These are phyloP conservation scores for Colletotrichum phormii DNA, from an alignment of 2,329 filamentous ascomycete genomes.

Conservation along the genomic window DNA sequence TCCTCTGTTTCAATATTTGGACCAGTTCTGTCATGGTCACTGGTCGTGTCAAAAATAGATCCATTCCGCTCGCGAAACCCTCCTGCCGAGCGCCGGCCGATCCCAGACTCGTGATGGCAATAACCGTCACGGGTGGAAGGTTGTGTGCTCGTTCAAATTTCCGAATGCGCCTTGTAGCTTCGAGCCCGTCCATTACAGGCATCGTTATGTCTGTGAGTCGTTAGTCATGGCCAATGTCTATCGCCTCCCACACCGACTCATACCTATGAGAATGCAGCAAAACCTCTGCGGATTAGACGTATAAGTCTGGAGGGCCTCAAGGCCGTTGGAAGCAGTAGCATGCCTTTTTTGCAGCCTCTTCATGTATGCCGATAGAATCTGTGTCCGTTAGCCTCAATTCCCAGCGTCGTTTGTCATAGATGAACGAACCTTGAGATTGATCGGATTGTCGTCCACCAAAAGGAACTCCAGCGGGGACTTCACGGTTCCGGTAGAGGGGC, in stretches of 20 bases:
- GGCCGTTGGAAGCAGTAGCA: conserved; percentile 54
- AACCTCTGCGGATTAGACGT: conserved; percentile 23
- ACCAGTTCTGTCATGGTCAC: conserved; percentile 50
- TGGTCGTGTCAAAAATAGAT: conserved; percentile 60
- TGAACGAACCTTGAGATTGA: conserved; percentile 44
- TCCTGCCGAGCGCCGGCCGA: conserved; percentile 56
- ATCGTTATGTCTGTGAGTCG: conserved; percentile 54
- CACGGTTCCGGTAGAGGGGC: background rate
- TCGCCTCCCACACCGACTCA: background rate
- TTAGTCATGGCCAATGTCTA: background rate
- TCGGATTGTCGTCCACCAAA: conserved; percentile 50
- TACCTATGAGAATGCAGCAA: conserved; percentile 38
- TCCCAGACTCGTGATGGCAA: conserved; percentile 58
- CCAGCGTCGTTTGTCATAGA: rapidly evolving
- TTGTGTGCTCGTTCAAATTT: conserved; percentile 52
- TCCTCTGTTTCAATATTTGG: conserved; percentile 31
- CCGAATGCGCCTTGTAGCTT: conserved; percentile 53
- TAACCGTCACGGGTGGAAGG: conserved; percentile 52
- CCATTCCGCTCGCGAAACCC: conserved; percentile 56
- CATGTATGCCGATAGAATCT: conserved; percentile 51
- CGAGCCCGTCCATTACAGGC: conserved; percentile 58
- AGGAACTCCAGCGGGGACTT: conserved; percentile 40
- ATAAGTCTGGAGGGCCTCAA: conserved; percentile 51
- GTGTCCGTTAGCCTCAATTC: background rate
- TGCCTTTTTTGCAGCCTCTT: conserved; percentile 50